A percentile compares a stretch with the other conserved stretches of the same genome.
Evolutionary conservation across 106 monocot genomes (phyloP).

Genomic region (Dendrobium nobile): DNA sequence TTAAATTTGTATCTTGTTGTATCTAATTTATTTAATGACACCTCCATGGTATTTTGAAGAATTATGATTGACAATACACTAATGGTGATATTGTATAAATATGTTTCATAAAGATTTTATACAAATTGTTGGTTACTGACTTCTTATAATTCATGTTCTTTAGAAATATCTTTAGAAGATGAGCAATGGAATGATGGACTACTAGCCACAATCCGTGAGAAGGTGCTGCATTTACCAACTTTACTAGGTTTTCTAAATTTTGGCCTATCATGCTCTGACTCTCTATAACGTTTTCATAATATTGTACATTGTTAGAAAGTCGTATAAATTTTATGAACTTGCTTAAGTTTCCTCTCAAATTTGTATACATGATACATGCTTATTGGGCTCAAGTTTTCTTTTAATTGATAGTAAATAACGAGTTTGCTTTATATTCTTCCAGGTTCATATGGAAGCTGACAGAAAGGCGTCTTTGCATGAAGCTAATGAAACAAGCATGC

Average conservation of each 20-base stretch:
- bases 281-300: neutral
- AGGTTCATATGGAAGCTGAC: slow-evolving; percentile 98
- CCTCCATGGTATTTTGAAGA: neutral
- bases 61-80: neutral
- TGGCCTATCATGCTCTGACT: neutral
- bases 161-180: slow-evolving; percentile 76
- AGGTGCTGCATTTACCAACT: slow-evolving; percentile 47
- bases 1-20: neutral
- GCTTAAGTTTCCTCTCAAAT: neutral
- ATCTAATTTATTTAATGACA: neutral
- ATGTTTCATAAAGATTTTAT: neutral
- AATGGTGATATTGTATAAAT: neutral
- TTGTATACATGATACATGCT: neutral
- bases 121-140: neutral
- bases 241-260: slow-evolving; percentile 1
- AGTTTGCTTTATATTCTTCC: slow-evolving; percentile 11
- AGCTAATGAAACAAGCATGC: slow-evolving; percentile 40
- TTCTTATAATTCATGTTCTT: slow-evolving; percentile 13
- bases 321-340: neutral
- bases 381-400: neutral
- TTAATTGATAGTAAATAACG: neutral
- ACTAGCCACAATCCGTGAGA: slow-evolving; percentile 86
- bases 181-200: slow-evolving; percentile 99
- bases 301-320: neutral
- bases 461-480: slow-evolving; percentile 57